Evolutionary conservation across 495 filamentous ascomycete genomes (phyloP).

Genomic region (Acidiella bohemica): DNA sequence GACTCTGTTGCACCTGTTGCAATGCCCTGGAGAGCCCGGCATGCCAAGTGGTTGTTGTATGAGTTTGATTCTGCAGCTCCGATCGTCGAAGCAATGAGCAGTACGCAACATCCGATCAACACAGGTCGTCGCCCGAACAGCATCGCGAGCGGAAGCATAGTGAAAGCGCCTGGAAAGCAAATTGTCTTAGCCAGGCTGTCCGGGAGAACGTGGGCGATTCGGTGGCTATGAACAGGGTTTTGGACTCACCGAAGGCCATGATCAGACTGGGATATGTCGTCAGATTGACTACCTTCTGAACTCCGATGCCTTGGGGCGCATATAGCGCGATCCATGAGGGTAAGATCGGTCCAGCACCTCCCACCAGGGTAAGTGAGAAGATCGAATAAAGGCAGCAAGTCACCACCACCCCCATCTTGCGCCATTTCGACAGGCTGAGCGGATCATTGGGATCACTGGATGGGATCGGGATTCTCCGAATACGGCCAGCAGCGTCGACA

Average conservation of each 20-base stretch:
- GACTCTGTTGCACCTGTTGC: conserved; percentile 2
- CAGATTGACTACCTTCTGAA: background rate
- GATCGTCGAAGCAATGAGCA: background rate
- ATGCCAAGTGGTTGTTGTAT: background rate
- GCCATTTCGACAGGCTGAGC: background rate
- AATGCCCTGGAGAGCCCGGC: background rate
- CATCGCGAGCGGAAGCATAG: background rate
- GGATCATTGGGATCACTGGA: conserved; percentile 3
- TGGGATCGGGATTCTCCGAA: background rate
- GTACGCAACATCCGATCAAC: background rate
- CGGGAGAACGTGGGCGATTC: too few species aligned
- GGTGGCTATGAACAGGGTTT: background rate
- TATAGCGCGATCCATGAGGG: conserved; percentile 1
- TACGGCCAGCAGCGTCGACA: background rate
- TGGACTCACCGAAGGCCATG: background rate
- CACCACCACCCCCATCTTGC: background rate
- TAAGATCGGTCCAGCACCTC: background rate
- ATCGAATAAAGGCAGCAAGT: background rate
- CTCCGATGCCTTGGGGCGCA: background rate
- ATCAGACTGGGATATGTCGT: conserved; percentile 1
- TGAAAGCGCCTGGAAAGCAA: background rate
- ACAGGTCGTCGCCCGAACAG: background rate
- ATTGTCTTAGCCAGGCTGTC: background rate
- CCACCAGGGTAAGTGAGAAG: background rate
- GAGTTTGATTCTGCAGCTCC: background rate